phyloP scores from a whole-genome alignment of 331 rosid species.

The Quercus lobata region DNA sequence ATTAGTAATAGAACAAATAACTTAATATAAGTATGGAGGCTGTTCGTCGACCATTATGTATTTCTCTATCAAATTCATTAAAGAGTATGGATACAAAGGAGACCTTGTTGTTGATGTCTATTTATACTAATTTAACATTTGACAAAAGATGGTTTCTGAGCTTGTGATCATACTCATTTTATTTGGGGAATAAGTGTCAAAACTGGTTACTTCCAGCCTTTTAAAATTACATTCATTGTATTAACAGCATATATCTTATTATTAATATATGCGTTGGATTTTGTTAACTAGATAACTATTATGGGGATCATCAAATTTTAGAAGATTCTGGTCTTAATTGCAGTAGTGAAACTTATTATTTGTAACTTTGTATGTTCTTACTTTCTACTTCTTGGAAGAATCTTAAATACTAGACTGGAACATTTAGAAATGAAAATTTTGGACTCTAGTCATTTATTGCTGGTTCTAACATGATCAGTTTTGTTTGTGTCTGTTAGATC shows the following conservation, averaged over 20 bases:
- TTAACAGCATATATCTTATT: background rate
- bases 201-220: background rate
- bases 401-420: background rate
- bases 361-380: background rate
- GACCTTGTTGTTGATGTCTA: background rate
- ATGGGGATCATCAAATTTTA: background rate
- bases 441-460: slow-evolving; percentile 13
- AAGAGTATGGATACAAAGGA: background rate
- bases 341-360: background rate
- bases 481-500: slow-evolving; percentile 54
- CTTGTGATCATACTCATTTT: background rate
- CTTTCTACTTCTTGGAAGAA: background rate
- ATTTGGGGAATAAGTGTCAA: background rate
- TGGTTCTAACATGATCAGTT: slow-evolving; percentile 19
- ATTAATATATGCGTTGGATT: background rate
- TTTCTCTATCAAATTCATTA: background rate
- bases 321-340: slow-evolving; percentile 1
- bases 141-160: background rate
- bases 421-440: background rate
- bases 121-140: background rate
- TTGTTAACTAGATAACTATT: background rate
- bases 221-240: background rate
- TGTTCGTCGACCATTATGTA: background rate
- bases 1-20: background rate
- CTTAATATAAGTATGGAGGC: background rate